Percentiles rank a stretch among this genome's conserved stretches.
Evolutionary conservation across 371 early-diverging fungal genomes (phyloP).

Genomic region (Lichtheimia ramosa): DNA sequence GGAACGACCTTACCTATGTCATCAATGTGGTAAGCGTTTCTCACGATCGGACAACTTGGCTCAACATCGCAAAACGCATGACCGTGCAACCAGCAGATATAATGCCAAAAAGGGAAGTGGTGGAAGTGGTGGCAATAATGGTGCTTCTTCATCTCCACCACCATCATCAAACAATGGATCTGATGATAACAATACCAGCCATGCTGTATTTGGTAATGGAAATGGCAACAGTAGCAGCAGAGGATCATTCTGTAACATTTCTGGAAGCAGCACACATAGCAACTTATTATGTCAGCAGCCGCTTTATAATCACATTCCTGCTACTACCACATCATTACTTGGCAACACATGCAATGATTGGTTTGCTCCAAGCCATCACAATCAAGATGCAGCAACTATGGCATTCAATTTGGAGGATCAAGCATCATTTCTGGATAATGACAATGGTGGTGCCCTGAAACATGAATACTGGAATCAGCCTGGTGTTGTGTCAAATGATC

Average conservation of each 20-base stretch:
- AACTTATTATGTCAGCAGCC: too few relatives aligned
- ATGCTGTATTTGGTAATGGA: too few relatives aligned
- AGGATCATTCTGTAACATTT: neutral
- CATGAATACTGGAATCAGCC: too few relatives aligned
- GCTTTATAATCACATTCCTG: too few relatives aligned
- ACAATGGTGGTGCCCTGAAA: too few relatives aligned
- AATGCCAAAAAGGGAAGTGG: neutral
- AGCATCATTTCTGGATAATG: too few relatives aligned
- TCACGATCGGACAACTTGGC: slow-evolving; percentile 82
- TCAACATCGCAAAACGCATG: slow-evolving; percentile 82
- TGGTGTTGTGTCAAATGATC: too few relatives aligned
- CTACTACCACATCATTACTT: too few relatives aligned
- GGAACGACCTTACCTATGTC: slow-evolving; percentile 72
- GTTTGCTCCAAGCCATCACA: too few relatives aligned
- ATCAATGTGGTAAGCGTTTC: slow-evolving; percentile 77
- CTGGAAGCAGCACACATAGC: neutral
- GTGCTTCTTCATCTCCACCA: neutral
- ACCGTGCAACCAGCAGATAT: slow-evolving; percentile 12
- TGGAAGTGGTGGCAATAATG: neutral
- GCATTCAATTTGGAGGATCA: too few relatives aligned
- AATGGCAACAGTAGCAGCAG: neutral
- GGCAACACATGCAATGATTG: too few relatives aligned
- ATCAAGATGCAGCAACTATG: too few relatives aligned
- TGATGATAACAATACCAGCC: slow-evolving; percentile 1
- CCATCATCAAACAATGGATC: neutral